Base-by-base conservation (phyloP, 164 flowering plant species). In the Dillenia suffruticosa region DNA sequence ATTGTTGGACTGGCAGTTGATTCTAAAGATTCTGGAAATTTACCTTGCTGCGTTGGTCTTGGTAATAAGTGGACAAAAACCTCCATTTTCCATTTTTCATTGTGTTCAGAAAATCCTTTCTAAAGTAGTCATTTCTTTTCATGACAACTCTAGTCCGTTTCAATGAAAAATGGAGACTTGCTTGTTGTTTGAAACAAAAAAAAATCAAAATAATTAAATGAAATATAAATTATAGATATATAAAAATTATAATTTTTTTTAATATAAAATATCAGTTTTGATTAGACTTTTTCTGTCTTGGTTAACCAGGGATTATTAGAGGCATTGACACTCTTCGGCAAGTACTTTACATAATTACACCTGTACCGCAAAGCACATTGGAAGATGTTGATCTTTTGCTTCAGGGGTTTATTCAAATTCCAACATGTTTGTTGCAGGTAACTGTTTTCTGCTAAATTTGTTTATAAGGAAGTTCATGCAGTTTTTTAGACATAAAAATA, bases 1-100 rank as follows among this genome's bases (percentile, higher is more conserved):
- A 85, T 94, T 68, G 95, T 91, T 70, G 97, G 97, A 61, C 76
- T 94, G 67, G 96, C 92, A 40, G 68, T 82, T 65, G 74, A 77
- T 68, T 76, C 83, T 52, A 76, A 70, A 48, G 76, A 66, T 46
- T 70, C 82, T 67, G n/a, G 64, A 19, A 79, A 75, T 47, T 59
- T 57, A 54, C 80, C 74, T 58, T 64, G 58, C 70, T 87, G 92
- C 76, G 82, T 91, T 74, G 99, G 99, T 65, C 88, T 94, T 68
- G 97, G 97, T 94, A 78, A 43, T 19, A 19, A 19, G 1, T 19
- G 22, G 22, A 19, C 22, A 19, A 19, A 19, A 19, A 19, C 22
- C 22, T 19, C 22, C 22, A 19, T 19, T 19, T 19, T 19, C 22
- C 22, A 19, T 19, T 19, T 19, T 19, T 19, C 22, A 19, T 19